A percentile compares a stretch with the other conserved stretches of the same genome.
Conservation (phyloP, 371 early-diverging fungal species). For the Ordospora pajunii region DNA sequence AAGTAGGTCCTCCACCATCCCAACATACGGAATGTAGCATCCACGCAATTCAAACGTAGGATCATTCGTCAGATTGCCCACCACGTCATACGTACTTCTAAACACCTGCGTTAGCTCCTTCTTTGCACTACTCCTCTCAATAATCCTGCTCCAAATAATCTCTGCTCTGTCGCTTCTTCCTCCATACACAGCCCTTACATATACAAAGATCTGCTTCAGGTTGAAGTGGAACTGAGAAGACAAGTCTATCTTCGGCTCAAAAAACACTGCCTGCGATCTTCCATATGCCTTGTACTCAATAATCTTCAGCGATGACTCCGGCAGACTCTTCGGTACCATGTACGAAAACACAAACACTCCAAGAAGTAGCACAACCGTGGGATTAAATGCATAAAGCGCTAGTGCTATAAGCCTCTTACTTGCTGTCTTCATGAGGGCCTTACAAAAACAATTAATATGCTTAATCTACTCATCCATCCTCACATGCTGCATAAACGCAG, state of each 20-base stretch:
- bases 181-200: slow-evolving; percentile 15
- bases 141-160: slow-evolving; percentile 49
- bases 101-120: slow-evolving; percentile 19
- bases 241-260: slow-evolving; percentile 47
- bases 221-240: slow-evolving; percentile 41
- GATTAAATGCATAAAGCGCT: not conserved
- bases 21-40: slow-evolving; percentile 39
- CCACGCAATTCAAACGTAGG: slow-evolving; percentile 42
- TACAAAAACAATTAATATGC: not conserved
- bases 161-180: not conserved
- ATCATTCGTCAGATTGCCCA: not conserved
- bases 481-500: not conserved
- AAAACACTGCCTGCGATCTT: not conserved
- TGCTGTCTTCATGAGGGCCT: slow-evolving; percentile 9
- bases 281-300: not conserved
- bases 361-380: slow-evolving; percentile 13
- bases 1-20: slow-evolving; percentile 16
- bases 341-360: slow-evolving; percentile 19
- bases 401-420: not conserved
- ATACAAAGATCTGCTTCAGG: slow-evolving; percentile 51
- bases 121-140: slow-evolving; percentile 17
- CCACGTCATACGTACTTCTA: slow-evolving; percentile 14
- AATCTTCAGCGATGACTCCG: not conserved
- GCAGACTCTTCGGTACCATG: not conserved
- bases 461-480: not conserved